Evolutionary conservation across 1,284 basidiomycete species (phyloP).

Genomic region (Ustilago loliicola): DNA sequence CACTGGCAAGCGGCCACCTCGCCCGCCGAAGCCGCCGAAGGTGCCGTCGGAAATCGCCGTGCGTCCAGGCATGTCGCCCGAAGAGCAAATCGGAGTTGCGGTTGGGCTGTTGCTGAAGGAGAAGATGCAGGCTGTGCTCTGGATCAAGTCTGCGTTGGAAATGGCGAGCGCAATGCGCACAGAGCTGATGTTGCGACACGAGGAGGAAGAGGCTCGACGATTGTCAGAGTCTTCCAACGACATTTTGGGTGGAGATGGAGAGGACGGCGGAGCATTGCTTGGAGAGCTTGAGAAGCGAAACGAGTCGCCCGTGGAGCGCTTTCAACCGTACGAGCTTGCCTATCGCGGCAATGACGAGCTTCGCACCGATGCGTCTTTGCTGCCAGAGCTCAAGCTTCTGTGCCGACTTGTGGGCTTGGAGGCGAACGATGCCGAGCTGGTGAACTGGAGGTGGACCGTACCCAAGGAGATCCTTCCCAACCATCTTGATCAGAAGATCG

Average conservation of each 20-base stretch:
- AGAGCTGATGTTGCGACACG: conserved; percentile 46
- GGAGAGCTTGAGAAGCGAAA: conserved; percentile 40
- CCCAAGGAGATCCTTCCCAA: conserved; percentile 50
- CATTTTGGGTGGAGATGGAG: conserved; percentile 10
- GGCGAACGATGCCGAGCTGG: conserved; percentile 45
- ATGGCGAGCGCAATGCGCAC: conserved; percentile 59
- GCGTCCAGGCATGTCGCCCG: conserved; percentile 46
- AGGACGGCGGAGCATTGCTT: conserved; percentile 15
- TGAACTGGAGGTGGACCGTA: conserved; percentile 63
- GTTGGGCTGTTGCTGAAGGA: conserved; percentile 65
- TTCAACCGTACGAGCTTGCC: conserved; percentile 43
- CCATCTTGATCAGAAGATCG: conserved; percentile 59
- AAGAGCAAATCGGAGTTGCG: conserved; percentile 66
- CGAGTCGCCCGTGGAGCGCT: conserved; percentile 38
- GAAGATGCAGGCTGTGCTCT: conserved; percentile 62
- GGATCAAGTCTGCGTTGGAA: conserved; percentile 67
- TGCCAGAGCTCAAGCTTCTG: conserved; percentile 65
- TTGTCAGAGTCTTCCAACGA: conserved; percentile 2
- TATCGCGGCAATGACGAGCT: conserved; percentile 56
- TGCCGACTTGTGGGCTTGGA: conserved; percentile 64
- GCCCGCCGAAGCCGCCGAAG: conserved; percentile 47
- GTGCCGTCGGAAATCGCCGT: conserved; percentile 62
- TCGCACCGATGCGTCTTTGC: conserved; percentile 49
- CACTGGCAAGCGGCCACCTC: conserved; percentile 53
- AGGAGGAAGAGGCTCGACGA: conserved; percentile 33